phyloP scores from a whole-genome alignment of 805 yeast genomes.

The Metschnikowia borealis region DNA sequence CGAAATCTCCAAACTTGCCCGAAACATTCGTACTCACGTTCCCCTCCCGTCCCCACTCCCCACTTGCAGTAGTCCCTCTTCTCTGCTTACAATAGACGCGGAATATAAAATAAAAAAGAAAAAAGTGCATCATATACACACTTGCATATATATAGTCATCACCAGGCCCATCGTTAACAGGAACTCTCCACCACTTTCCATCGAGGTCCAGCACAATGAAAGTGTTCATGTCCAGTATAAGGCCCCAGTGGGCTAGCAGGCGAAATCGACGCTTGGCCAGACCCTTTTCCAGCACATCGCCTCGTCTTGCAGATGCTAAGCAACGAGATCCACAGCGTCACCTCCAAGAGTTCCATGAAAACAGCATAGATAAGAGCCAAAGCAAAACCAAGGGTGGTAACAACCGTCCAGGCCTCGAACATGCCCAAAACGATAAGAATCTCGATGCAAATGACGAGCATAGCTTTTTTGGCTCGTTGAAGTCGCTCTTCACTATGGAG shows the following conservation, averaged over 20 bases:
- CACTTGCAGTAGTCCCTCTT: neutral
- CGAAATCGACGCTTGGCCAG: neutral
- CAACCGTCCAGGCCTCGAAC: neutral
- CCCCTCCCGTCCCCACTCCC: neutral
- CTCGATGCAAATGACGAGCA: neutral
- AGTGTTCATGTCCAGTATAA: neutral
- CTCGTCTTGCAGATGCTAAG: neutral
- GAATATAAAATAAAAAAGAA: neutral
- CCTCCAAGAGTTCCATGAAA: neutral
- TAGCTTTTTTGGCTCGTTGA: slow-evolving; percentile 2
- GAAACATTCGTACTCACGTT: too few relatives aligned
- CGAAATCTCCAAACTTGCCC: neutral
- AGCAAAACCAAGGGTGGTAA: neutral
- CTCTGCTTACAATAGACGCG: neutral
- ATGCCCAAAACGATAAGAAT: neutral
- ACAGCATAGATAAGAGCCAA: neutral
- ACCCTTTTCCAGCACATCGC: neutral
- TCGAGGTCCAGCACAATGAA: neutral
- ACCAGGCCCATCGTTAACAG: neutral
- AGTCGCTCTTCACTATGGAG: slow-evolving; percentile 1
- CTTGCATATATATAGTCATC: slow-evolving; percentile 2
- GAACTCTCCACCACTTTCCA: neutral
- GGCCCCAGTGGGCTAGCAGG: neutral
- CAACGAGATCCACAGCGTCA: neutral
- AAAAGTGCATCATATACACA: neutral